A percentile compares a stretch with the other conserved stretches of the same genome.
These are phyloP conservation scores for Phytopythium chamaehyphon DNA, from an alignment of 352 stramenopile genomes.

Conservation along the genomic window DNA sequence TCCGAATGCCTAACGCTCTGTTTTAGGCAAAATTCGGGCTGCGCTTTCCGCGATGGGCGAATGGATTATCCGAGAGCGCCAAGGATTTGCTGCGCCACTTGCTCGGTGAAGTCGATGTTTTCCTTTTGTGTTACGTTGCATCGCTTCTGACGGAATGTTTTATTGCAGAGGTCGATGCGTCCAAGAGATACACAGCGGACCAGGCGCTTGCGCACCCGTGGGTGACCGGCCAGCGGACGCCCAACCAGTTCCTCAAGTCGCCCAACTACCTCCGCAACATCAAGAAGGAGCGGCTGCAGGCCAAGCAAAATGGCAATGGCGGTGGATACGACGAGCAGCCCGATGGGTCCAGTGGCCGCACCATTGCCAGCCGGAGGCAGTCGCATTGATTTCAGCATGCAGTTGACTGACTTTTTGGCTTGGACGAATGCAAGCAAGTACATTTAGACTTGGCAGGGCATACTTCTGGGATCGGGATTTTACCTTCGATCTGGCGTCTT, in stretches of 20 bases:
- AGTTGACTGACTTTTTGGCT: too few species aligned
- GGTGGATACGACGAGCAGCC: constrained; percentile 13
- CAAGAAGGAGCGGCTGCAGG: constrained; percentile 57
- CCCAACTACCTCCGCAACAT: constrained; percentile 84
- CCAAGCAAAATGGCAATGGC: constrained; percentile 27
- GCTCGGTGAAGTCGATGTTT: constrained; percentile 35
- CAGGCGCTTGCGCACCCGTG: constrained; percentile 80
- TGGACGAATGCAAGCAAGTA: not conserved
- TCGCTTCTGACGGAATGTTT: too few species aligned
- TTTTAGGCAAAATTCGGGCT: constrained; percentile 92
- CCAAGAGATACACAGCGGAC: constrained; percentile 77
- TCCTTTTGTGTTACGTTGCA: too few species aligned
- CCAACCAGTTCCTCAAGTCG: constrained; percentile 86
- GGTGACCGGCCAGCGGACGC: constrained; percentile 80
- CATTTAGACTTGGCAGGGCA: too few species aligned
- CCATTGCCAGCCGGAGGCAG: constrained; percentile 54
- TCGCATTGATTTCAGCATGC: constrained; percentile 73
- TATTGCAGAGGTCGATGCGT: constrained; percentile 69
- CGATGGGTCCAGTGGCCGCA: constrained; percentile 9
- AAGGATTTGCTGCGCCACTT: constrained; percentile 84
- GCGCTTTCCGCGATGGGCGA: constrained; percentile 93
- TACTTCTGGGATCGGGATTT: too few species aligned
- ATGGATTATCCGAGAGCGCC: constrained; percentile 73
- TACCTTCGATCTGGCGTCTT: too few species aligned
- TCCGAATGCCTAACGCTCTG: too few species aligned